Evolutionary conservation across 2,329 filamentous ascomycete species (phyloP).

Genomic region (Exophiala dermatitidis): DNA sequence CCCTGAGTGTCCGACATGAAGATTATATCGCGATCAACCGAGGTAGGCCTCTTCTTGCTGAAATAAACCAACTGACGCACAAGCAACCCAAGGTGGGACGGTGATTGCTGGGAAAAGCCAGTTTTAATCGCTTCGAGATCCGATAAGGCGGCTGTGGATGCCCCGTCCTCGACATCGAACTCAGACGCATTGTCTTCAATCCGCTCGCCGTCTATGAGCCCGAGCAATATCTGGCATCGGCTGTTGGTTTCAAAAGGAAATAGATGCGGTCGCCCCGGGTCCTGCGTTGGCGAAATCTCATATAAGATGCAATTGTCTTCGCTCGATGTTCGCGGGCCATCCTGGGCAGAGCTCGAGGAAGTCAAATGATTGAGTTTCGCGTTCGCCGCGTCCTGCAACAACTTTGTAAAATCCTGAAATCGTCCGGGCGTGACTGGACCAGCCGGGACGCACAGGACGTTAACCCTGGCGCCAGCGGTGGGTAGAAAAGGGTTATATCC

Average conservation of each 20-base stretch:
- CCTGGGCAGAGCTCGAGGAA: not conserved
- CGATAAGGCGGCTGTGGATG: constrained; percentile 27
- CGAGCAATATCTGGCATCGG: constrained; percentile 75
- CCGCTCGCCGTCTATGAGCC: constrained; percentile 74
- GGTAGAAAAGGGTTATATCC: constrained; percentile 82
- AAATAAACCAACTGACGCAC: constrained; percentile 16
- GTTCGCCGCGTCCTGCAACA: constrained; percentile 59
- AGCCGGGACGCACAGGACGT: constrained; percentile 77
- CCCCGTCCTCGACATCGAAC: not conserved
- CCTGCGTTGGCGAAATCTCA: constrained; percentile 16
- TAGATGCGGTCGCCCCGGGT: constrained; percentile 12
- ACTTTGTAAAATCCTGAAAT: constrained; percentile 70
- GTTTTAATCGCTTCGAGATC: constrained; percentile 15
- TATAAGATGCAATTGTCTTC: constrained; percentile 13
- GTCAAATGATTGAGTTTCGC: constrained; percentile 7
- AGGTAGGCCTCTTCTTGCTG: not conserved
- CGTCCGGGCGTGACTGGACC: constrained; percentile 76
- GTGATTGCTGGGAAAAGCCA: constrained; percentile 8
- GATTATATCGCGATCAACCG: constrained; percentile 2
- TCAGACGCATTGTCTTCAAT: constrained; percentile 41
- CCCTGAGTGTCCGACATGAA: constrained; percentile 8
- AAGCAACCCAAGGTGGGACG: constrained; percentile 3
- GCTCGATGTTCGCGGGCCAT: not conserved
- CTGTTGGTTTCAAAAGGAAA: constrained; percentile 87
- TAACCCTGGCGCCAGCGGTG: constrained; percentile 83